Percentiles rank a stretch among this genome's conserved stretches.
Evolutionary conservation across 331 rosid genomes (phyloP).

Genomic region (Prunus yedoensis): DNA sequence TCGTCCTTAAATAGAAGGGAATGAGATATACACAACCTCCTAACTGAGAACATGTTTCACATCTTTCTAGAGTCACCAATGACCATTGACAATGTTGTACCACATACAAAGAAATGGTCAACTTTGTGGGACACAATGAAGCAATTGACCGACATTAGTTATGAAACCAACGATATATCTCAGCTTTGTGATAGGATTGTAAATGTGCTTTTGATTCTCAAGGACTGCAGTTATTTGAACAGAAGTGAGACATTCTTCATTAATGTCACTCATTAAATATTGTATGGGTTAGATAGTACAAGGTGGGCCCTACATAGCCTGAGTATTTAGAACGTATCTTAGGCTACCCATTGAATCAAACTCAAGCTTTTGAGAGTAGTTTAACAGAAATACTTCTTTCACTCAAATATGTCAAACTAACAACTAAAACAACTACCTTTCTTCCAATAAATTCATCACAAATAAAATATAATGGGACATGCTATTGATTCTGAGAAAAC

Average conservation of each 20-base stretch:
- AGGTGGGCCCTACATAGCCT: slow-evolving; percentile 58
- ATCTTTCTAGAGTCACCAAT: slow-evolving; percentile 47
- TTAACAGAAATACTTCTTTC: slow-evolving; percentile 52
- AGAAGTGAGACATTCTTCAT: slow-evolving; percentile 66
- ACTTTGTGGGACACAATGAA: slow-evolving; percentile 87
- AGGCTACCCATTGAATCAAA: slow-evolving; percentile 80
- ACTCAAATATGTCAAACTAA: slow-evolving; percentile 34
- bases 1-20: slow-evolving; percentile 75
- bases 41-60: too few species aligned
- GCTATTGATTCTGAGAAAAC: too few species aligned
- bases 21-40: slow-evolving; percentile 27
- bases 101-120: slow-evolving; percentile 76
- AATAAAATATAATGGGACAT: too few species aligned
- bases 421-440: too few species aligned
- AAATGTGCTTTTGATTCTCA: slow-evolving; percentile 42
- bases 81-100: slow-evolving; percentile 71
- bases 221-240: slow-evolving; percentile 50
- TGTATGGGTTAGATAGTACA: slow-evolving; percentile 64
- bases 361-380: slow-evolving; percentile 39
- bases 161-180: slow-evolving; percentile 54
- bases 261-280: slow-evolving; percentile 64
- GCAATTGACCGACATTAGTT: slow-evolving; percentile 58
- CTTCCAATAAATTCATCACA: too few species aligned
- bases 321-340: slow-evolving; percentile 65
- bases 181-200: slow-evolving; percentile 66